A percentile compares a stretch with the other conserved stretches of the same genome.
phyloP scores from a whole-genome alignment of 768 basidiomycete genomes.

The Lactarius sp. region DNA sequence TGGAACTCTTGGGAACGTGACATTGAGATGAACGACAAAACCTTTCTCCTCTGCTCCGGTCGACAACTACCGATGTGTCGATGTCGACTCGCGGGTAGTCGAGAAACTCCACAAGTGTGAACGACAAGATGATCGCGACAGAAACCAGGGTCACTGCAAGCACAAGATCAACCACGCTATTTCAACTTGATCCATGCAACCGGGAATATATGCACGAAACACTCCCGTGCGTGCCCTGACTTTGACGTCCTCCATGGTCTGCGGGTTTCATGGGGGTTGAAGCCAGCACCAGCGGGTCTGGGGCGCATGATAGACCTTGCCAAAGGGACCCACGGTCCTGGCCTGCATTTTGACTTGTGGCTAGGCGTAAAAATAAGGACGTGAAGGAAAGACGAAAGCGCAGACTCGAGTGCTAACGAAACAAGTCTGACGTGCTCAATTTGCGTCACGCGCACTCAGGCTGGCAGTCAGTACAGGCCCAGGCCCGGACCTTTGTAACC shows the following conservation, averaged over 20 bases:
- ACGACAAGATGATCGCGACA: slow-evolving; percentile 85
- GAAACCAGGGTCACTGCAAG: slow-evolving; percentile 85
- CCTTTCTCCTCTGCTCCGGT: slow-evolving; percentile 92
- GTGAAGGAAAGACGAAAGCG: neutral
- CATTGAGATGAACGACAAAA: slow-evolving; percentile 82
- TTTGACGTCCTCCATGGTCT: slow-evolving; percentile 99
- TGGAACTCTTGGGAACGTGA: slow-evolving; percentile 95
- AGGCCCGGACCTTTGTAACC: too few species aligned
- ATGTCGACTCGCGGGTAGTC: slow-evolving; percentile 86
- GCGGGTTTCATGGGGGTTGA: slow-evolving; percentile 1
- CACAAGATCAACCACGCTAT: slow-evolving; percentile 11
- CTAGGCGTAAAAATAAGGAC: neutral
- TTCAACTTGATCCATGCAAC: neutral
- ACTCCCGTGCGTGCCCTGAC: slow-evolving; percentile 96
- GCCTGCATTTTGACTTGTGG: slow-evolving; percentile 46
- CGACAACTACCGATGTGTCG: slow-evolving; percentile 91
- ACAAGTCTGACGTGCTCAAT: too few species aligned
- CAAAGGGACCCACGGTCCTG: slow-evolving; percentile 96
- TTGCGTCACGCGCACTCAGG: too few species aligned
- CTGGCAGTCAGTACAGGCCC: too few species aligned
- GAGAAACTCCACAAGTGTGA: slow-evolving; percentile 90
- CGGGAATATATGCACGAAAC: slow-evolving; percentile 52
- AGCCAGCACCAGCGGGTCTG: neutral
- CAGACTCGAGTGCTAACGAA: too few species aligned
- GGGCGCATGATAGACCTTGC: slow-evolving; percentile 62